Evolutionary conservation across 2,329 filamentous ascomycete species (phyloP), one percentile per base, ranked within the genome.

Genomic region (Penicillium sp.): DNA sequence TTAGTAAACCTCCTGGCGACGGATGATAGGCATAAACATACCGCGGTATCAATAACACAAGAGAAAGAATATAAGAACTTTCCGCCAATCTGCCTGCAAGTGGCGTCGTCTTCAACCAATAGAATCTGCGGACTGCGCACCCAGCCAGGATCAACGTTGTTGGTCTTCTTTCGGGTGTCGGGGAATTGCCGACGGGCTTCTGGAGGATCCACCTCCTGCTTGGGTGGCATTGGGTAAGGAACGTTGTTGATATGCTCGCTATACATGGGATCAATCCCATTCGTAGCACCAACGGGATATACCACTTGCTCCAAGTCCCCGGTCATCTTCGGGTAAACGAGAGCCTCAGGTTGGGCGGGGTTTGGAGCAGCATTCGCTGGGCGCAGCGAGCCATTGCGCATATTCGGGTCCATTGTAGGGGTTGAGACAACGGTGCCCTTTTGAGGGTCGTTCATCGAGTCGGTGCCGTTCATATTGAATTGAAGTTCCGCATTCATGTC

Each of bases 241-340:
- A 97, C 95, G 70, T 96, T 96, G 76, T 93, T 86, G 68, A 97
- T 91, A 68, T 97, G 92, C 65, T 97, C 92, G 63, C 90, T 88
- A 69, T 93, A 92, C 81, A 96, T 94, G 1, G 93, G 92, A 68
- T 97, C 92, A 61, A 97, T 97, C 49, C 92, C 92, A 61, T 95
- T 90, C 0, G 88, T 94, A 60, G 92, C 86, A 16, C 92, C 92
- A 14, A 96, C 91, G 0, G 93, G 92, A 69, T 97, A 97, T 9
- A 97, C 92, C 50, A 95, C 83, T 59, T 81, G 83, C 57, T 89
- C 86, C 42, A 88, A 72, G 51, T 88, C 86, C 13, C 78, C 78
- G 38, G 81, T 71, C 56, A 78, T 74, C 55, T 81, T 78, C 22
- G 73, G 64, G 61, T 75, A 81, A 5, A 79, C 79, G 67, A 84